Base-by-base conservation (phyloP, 306 rosid species). In the Vicia faba region DNA sequence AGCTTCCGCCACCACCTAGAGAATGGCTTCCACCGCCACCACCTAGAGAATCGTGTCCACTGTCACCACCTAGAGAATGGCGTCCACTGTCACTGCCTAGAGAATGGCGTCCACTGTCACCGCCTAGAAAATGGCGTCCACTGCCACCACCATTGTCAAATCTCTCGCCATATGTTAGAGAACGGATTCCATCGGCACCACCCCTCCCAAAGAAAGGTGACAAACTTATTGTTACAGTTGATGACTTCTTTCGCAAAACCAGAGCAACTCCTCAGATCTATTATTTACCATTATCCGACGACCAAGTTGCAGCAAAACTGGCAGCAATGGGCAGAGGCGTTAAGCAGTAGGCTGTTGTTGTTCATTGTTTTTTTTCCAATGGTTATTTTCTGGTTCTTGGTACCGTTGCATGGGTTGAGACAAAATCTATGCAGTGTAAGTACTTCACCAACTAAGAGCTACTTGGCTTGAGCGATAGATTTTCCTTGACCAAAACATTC, bases 171-270 rank as follows among this genome's bases (percentile, higher is more conserved):
- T 1, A 20, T 20, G 23, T 71, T 20, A 84, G 84, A 72, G 93
- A 92, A 89, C 61, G 79, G 13, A 78, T 80, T 43, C 84, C 81
- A 14, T 75, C 80, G 62, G 75, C 81, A 13, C 92, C 95, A 11
- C 87, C 95, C 7, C 75, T 80, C 51, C 73, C 76, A 0, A 90
- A 88, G 72, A 85, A 86, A 58, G 80, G 59, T n/a, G 95, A 83
- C 13, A 82, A 79, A 40, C 89, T 95, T 11, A 80, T 84, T 58
- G 86, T 86, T 61, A 93, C 96, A 33, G 51, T 93, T 57, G 96
- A 90, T 53, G 99, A 93, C 67, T 85, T 93, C 53, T 93, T 93
- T 31, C 85, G 83, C 54, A 93, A 93, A 80, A 93, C 99, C 67
- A 81, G 69, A 67, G 80, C 96, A 20, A 81, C 85, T 66, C 99